Evolutionary conservation across 169 alveolate species (phyloP).

Genomic region (Blepharisma undulans): DNA sequence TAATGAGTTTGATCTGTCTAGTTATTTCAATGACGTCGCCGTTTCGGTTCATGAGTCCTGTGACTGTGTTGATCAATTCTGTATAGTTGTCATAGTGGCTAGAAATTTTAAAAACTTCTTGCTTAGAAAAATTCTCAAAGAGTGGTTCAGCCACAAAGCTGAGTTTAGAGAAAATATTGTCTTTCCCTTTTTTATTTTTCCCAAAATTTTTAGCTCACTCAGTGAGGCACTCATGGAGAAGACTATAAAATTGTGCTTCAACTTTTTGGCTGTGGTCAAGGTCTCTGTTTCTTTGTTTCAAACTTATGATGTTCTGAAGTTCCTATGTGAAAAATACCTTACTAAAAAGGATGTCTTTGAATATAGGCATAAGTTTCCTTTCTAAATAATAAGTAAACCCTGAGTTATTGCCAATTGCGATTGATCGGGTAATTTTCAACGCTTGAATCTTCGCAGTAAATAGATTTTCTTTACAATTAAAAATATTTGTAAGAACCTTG

Average conservation of each 20-base stretch:
- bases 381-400: not conserved
- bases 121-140: not conserved
- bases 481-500: not conserved
- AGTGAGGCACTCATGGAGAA: not conserved
- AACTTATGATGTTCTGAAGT: not conserved
- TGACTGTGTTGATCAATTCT: not conserved
- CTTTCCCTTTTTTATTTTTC: not conserved
- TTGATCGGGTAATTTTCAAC: not conserved
- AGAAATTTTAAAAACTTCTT: not conserved
- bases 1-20: not conserved
- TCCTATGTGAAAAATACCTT: not conserved
- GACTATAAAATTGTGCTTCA: not conserved
- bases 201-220: not conserved
- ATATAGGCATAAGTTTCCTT: not conserved
- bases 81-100: not conserved
- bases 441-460: not conserved
- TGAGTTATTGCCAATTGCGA: not conserved
- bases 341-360: not conserved
- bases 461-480: not conserved
- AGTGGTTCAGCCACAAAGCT: not conserved
- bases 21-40: not conserved
- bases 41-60: not conserved
- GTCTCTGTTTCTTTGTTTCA: not conserved
- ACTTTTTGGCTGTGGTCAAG: not conserved
- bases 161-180: not conserved